phyloP scores from a whole-genome alignment of 805 yeast species.

The Phaffomyces thermotolerans region DNA sequence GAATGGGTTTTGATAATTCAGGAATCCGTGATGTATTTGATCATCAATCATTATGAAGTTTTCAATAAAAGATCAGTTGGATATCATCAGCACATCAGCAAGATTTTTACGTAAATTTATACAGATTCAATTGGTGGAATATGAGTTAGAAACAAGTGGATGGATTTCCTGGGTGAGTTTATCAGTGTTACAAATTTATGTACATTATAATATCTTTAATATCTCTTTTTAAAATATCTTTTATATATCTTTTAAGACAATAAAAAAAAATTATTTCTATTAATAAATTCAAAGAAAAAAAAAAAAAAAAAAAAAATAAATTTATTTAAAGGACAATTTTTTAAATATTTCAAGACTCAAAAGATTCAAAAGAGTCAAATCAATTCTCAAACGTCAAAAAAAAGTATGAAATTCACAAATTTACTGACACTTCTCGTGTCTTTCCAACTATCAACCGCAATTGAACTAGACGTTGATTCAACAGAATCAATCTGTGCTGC shows the following conservation, averaged over 20 bases:
- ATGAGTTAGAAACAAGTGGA: constrained; percentile 39
- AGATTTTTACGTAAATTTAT: constrained; percentile 47
- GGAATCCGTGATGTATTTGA: constrained; percentile 66
- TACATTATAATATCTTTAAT: too few relatives aligned
- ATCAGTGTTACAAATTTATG: too few relatives aligned
- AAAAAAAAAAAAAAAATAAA: too few relatives aligned
- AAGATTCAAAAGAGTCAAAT: too few relatives aligned
- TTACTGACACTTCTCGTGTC: constrained; percentile 6
- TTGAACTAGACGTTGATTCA: constrained; percentile 33
- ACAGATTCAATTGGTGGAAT: constrained; percentile 55
- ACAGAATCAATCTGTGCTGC: constrained; percentile 48
- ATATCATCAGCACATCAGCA: constrained; percentile 27
- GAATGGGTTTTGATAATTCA: constrained; percentile 81
- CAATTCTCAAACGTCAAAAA: not conserved
- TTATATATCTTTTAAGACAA: too few relatives aligned
- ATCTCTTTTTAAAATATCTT: too few relatives aligned
- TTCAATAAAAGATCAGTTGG: constrained; percentile 60
- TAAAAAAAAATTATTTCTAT: too few relatives aligned
- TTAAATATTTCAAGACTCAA: too few relatives aligned
- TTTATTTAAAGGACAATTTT: too few relatives aligned
- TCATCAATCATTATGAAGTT: constrained; percentile 88
- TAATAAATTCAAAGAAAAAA: too few relatives aligned
- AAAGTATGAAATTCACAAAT: constrained; percentile 3
- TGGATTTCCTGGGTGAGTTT: constrained; percentile 61
- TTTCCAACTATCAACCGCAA: constrained; percentile 14